Base-by-base conservation (phyloP, 2,329 filamentous ascomycete genomes). In the Microsporum audouinii region DNA sequence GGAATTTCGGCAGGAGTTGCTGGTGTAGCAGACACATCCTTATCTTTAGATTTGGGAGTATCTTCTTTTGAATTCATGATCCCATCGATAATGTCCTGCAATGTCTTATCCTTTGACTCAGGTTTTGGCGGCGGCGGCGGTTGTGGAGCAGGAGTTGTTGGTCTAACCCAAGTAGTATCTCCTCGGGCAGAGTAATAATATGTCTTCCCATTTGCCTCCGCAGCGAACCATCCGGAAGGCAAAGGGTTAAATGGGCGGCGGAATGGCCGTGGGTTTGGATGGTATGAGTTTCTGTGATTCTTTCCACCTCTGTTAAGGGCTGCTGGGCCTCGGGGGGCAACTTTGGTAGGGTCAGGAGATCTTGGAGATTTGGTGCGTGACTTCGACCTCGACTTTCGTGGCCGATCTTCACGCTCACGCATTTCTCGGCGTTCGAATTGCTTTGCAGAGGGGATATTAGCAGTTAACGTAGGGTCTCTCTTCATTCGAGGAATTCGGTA, bases 401-500 rank as follows among this genome's bases (percentile, higher is more conserved):
- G 76, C 58, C 75, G 77, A 59, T 75, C 73, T 56, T 83, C 79
- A 17, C 78, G 76, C 56, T 83, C 79, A 23, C 78, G 76, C 45
- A 76, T 75, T 62, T 82, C 79, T 45, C 78, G 72, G 62, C 86
- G 82, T 62, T 84, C 83, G 57, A 82, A 81, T 61, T 88, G 85
- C 60, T 88, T 87, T 31, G 82, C 79, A 66, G 83, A 84, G 34
- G 81, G 77, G 51, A 79, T 74, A 49, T 49, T 59, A 17, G n/a
- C 43, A 64, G 72, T 73, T 56, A 71, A 68, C 64, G 72, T 82
- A 31, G 87, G 85, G 70, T 92, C 90, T 62, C 88, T 77, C 77
- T 95, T 95, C 77, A 94, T 89, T 61, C 92, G 84, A 41, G 90
- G 90, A 70, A 99, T 99, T 63, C 94, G 86, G 74, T 97, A 99